phyloP scores from a whole-genome alignment of 2,329 filamentous ascomycete species.

The Cercospora sesami region DNA sequence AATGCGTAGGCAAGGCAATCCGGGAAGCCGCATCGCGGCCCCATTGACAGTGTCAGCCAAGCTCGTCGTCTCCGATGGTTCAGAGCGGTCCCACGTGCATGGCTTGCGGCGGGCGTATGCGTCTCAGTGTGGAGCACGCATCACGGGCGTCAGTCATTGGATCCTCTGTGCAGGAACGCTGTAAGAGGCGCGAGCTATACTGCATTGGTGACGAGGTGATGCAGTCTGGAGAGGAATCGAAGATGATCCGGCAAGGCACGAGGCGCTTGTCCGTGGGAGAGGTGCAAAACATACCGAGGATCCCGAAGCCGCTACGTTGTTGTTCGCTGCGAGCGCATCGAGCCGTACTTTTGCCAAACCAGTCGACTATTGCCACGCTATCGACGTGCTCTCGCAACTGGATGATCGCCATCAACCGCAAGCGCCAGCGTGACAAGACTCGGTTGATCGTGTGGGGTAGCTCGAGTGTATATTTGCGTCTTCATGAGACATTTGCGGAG shows the following conservation, averaged over 20 bases:
- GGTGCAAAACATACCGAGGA: conserved; percentile 5
- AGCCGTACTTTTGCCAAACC: not conserved
- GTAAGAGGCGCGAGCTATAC: conserved; percentile 9
- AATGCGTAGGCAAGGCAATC: not conserved
- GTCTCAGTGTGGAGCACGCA: not conserved
- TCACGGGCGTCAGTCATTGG: conserved; percentile 1
- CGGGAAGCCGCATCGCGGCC: conserved; percentile 1
- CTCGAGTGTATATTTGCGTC: conserved; percentile 19
- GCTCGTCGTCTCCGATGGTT: not conserved
- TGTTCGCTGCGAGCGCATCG: not conserved
- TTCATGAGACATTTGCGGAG: conserved; percentile 19
- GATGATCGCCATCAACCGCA: conserved; percentile 19
- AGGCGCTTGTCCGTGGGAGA: conserved; percentile 7
- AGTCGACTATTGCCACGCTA: conserved; percentile 12
- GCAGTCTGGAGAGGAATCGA: conserved; percentile 7
- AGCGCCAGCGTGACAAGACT: conserved; percentile 11
- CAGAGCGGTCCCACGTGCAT: conserved; percentile 7
- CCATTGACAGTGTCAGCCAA: not conserved
- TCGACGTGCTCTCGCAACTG: not conserved
- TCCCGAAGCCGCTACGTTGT: not conserved
- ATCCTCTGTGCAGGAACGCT: conserved; percentile 12
- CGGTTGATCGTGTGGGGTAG: conserved; percentile 15
- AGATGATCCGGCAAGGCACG: conserved; percentile 8
- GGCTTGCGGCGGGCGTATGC: not conserved
- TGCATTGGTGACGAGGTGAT: conserved; percentile 8